Percentiles rank a stretch among this genome's conserved stretches.
phyloP scores from a whole-genome alignment of 305 asterid species.

The Rubia balearica region DNA sequence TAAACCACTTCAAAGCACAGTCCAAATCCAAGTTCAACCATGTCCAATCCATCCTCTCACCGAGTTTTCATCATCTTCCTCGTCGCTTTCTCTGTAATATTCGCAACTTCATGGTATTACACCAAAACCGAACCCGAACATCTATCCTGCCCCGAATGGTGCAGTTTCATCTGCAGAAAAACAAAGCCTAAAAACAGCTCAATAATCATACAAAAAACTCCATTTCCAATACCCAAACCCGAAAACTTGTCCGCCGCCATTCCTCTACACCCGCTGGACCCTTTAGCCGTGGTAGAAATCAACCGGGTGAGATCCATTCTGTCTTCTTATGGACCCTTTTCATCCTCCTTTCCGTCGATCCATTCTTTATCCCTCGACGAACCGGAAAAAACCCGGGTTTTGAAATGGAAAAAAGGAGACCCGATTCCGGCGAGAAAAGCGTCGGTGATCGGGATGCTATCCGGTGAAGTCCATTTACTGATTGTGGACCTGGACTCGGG shows the following conservation, averaged over 20 bases:
- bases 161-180: not conserved
- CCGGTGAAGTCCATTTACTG: conserved; percentile 43
- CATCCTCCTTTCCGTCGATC: conserved; percentile 23
- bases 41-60: not conserved
- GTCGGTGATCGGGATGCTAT: conserved; percentile 41
- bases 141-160: conserved; percentile 3
- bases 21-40: not conserved
- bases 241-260: not conserved
- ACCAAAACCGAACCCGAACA: not conserved
- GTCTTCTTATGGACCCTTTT: conserved; percentile 26
- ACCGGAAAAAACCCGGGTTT: conserved; percentile 49
- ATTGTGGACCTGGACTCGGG: conserved; percentile 46
- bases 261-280: conserved; percentile 56
- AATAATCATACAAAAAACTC: not conserved
- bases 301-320: conserved; percentile 31
- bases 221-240: conserved; percentile 3
- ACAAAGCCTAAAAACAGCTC: conserved; percentile 3
- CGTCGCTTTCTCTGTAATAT: not conserved
- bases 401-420: conserved; percentile 38
- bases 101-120: conserved; percentile 10
- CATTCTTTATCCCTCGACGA: conserved; percentile 58
- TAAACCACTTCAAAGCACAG: no score
- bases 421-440: conserved; percentile 47
- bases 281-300: conserved; percentile 52
- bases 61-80: conserved; percentile 2